Evolutionary conservation across 306 rosid genomes (phyloP).

Genomic region (Lupinus albus): DNA sequence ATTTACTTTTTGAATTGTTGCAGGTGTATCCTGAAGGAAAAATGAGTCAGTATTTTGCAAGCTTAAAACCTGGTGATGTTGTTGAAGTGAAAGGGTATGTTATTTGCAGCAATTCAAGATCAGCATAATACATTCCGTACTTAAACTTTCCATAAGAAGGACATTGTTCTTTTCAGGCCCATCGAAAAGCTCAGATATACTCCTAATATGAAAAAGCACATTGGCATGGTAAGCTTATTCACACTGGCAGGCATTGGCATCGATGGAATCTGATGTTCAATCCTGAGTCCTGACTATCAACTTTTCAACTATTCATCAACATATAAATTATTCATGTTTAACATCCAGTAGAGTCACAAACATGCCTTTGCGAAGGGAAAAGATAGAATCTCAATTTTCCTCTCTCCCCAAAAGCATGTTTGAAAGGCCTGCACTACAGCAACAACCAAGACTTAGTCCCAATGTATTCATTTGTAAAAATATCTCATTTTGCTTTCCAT

Average conservation of each 20-base stretch:
- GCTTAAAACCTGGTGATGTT: slow-evolving; percentile 92
- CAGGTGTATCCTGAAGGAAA: slow-evolving; percentile 95
- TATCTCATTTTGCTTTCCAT: slow-evolving; percentile 24
- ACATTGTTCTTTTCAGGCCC: slow-evolving; percentile 67
- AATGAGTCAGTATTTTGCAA: slow-evolving; percentile 98
- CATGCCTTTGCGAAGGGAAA: slow-evolving; percentile 17
- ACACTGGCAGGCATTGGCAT: slow-evolving; percentile 22
- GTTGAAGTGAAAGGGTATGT: slow-evolving; percentile 97
- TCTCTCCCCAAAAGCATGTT: slow-evolving; percentile 24
- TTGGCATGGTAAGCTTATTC: slow-evolving; percentile 82
- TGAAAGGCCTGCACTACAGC: slow-evolving; percentile 14
- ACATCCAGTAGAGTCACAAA: slow-evolving; percentile 22
- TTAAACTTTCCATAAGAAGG: slow-evolving; percentile 35
- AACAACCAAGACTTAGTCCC: too few species aligned
- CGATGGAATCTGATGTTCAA: slow-evolving; percentile 25
- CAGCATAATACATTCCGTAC: slow-evolving; percentile 24
- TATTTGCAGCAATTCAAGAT: slow-evolving; percentile 30
- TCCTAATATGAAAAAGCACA: slow-evolving; percentile 94
- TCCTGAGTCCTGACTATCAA: not conserved
- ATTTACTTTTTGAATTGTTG: slow-evolving; percentile 39
- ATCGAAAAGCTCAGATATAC: slow-evolving; percentile 83
- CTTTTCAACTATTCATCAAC: slow-evolving; percentile 21
- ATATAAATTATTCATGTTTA: slow-evolving; percentile 30
- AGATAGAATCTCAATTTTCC: slow-evolving; percentile 1
- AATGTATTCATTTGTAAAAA: slow-evolving; percentile 16